These are phyloP conservation scores for Cynara cardunculus DNA, from an alignment of 129 eudicot species.

Conservation along the genomic window DNA sequence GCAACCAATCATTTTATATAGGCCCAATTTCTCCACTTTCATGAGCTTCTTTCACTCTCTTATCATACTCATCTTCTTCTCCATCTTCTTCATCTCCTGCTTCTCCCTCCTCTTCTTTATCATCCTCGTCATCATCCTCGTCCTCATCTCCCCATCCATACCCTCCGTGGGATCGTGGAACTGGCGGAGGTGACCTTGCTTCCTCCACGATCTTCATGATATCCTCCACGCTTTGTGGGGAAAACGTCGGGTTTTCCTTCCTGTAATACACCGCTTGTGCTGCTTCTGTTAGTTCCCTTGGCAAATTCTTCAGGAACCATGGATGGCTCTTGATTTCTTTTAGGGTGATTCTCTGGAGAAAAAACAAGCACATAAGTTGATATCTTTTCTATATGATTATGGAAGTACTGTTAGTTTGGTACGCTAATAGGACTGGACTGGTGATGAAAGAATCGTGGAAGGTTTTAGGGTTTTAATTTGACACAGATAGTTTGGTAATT, in stretches of 20 bases:
- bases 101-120: conserved; percentile 36
- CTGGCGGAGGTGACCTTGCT: conserved; percentile 65
- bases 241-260: conserved; percentile 54
- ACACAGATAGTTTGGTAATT: neutral
- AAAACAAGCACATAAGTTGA: neutral
- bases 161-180: conserved; percentile 51
- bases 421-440: neutral
- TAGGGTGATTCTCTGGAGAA: conserved; percentile 54
- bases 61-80: conserved; percentile 78
- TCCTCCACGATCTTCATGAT: conserved; percentile 86
- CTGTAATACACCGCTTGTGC: conserved; percentile 54
- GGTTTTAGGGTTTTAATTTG: neutral
- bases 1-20: neutral
- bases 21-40: conserved; percentile 64
- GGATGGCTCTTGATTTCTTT: conserved; percentile 76
- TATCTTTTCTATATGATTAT: neutral
- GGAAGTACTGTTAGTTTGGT: neutral
- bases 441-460: neutral
- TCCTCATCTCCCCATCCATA: conserved; percentile 70
- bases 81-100: conserved; percentile 52
- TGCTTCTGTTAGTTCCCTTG: conserved; percentile 65
- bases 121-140: conserved; percentile 47
- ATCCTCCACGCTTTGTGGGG: conserved; percentile 69
- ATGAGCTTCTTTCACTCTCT: conserved; percentile 75
- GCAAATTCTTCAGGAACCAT: conserved; percentile 83